Conservation (phyloP, 352 stramenopile genomes). For the Pythium guiyangense region DNA sequence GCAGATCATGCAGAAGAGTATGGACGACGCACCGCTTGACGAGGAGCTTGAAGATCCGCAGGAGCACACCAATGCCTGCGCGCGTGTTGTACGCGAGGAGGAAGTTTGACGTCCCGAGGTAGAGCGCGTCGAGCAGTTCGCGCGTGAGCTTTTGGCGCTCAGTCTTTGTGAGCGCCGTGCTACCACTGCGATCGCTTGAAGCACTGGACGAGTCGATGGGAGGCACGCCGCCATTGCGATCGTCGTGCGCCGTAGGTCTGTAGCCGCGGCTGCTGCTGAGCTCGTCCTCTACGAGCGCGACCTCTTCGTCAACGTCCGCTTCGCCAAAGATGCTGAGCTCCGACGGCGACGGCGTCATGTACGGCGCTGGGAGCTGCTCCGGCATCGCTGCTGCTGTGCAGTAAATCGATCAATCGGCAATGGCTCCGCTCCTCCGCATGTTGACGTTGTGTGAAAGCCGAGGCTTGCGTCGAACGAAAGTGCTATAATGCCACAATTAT, state of each 20-base stretch:
- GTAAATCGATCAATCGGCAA: too few relatives aligned
- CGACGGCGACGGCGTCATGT: constrained; percentile 26
- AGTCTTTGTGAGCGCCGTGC: constrained; percentile 1
- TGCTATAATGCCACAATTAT: too few relatives aligned
- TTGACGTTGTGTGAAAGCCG: too few relatives aligned
- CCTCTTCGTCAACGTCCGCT: constrained; percentile 17
- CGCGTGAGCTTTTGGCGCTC: constrained; percentile 34
- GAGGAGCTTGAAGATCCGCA: constrained; percentile 68
- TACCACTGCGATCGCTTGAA: not conserved
- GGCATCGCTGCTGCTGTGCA: too few relatives aligned
- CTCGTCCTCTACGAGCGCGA: constrained; percentile 9
- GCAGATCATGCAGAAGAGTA: too few relatives aligned
- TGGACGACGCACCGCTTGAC: constrained; percentile 36
- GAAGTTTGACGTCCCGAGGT: constrained; percentile 80
- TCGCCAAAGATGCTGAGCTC: constrained; percentile 33
- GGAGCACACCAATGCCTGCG: constrained; percentile 64
- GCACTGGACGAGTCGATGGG: constrained; percentile 1
- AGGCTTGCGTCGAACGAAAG: too few relatives aligned
- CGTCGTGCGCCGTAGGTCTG: too few relatives aligned
- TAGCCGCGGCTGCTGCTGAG: not conserved
- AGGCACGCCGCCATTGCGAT: constrained; percentile 2
- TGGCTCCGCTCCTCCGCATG: too few relatives aligned
- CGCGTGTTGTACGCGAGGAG: constrained; percentile 85
- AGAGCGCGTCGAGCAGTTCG: constrained; percentile 66
- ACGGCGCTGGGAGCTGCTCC: constrained; percentile 1